Evolutionary conservation across 768 basidiomycete genomes (phyloP), one percentile per base, ranked within the genome.

Genomic region (Lyophyllum atratum): DNA sequence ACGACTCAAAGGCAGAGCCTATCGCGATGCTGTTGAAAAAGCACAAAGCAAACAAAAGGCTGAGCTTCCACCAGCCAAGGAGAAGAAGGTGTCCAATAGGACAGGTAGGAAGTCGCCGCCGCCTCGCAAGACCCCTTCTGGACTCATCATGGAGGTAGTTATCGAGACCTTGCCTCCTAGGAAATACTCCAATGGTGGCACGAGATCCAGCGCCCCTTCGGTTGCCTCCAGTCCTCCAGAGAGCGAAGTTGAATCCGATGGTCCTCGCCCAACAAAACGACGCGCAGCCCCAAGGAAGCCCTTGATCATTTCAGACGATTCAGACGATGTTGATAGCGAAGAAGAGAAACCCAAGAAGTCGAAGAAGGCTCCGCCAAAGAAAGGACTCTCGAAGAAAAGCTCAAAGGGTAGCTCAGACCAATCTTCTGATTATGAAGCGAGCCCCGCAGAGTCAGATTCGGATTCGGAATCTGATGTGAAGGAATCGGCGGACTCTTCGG

Each of bases 1-100:
- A 66, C 82, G 92, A 39, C 75, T 92, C 47, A 89, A 85, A 67
- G 92, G 92, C 37, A 87, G 85, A 66, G 75, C 80, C 2, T 92
- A 92, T 68, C 84, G 86, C 29, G 81, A 87, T 4, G 85, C 85
- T 25, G 80, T 72, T 1, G 79, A 76, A 29, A 78, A 77, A 60
- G 68, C 69, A 31, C n/a, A n/a, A n/a, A n/a, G n/a, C n/a, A n/a
- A n/a, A n/a, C n/a, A n/a, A n/a, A 67, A 76, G 59, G 65, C 65
- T 1, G 66, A 59, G 31, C 26, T 59, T 28, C 44, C 55, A 52
- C 34, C 47, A 29, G 58, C 3, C 26, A 57, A 60, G 28, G 31
- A 54, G 4, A 21, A 7, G 39, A 9, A 19, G 19, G n/a, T 1
- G 10, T 19, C 47, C 33, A 49, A 66, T 50, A 48, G 63, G 44